These are phyloP conservation scores for Litsea cubeba DNA, from an alignment of 164 flowering plant species.

Conservation along the genomic window DNA sequence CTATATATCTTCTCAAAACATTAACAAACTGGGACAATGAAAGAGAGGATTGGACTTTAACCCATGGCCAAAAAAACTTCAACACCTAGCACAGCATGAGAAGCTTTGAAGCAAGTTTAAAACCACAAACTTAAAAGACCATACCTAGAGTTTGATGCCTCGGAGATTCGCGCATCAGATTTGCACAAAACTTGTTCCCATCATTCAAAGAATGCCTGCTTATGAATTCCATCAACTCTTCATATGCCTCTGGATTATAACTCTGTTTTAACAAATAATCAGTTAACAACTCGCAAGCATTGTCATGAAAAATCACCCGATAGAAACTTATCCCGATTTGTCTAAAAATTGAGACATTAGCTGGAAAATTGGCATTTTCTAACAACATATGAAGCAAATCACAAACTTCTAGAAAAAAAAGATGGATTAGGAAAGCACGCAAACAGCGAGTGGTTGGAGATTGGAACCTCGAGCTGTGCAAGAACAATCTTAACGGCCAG, in stretches of 20 bases:
- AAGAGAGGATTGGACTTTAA: neutral
- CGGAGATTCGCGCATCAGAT: conserved; percentile 75
- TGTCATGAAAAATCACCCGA: too few relatives aligned
- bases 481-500: conserved; percentile 79
- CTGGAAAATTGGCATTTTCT: too few relatives aligned
- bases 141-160: conserved; percentile 48
- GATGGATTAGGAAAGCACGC: too few relatives aligned
- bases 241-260: conserved; percentile 75
- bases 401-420: too few relatives aligned
- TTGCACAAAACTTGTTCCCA: conserved; percentile 76
- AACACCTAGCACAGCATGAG: too few relatives aligned
- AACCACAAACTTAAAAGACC: neutral
- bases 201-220: conserved; percentile 57
- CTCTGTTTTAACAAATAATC: conserved; percentile 53
- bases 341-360: too few relatives aligned
- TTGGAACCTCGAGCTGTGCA: conserved; percentile 75
- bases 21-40: neutral
- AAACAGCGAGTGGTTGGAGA: neutral
- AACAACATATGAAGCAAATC: too few relatives aligned
- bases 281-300: neutral
- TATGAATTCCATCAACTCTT: conserved; percentile 70
- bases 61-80: neutral
- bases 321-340: too few relatives aligned
- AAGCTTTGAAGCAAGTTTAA: too few relatives aligned
- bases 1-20: too few relatives aligned